A percentile compares a stretch with the other conserved stretches of the same genome.
Evolutionary conservation across 805 yeast species (phyloP).

Genomic region (Ogataea siamensis): DNA sequence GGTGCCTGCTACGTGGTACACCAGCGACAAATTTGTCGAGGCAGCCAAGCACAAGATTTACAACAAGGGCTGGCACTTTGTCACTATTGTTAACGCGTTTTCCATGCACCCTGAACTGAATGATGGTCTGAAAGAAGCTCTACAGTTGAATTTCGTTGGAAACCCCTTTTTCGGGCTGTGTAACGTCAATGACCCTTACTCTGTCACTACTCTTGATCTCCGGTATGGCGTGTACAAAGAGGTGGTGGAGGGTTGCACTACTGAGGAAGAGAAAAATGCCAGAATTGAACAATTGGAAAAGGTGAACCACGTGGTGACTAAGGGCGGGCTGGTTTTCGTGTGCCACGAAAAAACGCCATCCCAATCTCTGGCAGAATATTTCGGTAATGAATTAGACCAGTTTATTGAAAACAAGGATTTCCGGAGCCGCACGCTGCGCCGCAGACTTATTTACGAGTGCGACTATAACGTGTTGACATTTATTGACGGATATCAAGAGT

Average conservation of each 20-base stretch:
- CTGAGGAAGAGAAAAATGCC: slow-evolving; percentile 13
- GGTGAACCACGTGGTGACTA: slow-evolving; percentile 26
- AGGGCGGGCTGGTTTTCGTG: slow-evolving; percentile 29
- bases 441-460: slow-evolving; percentile 26
- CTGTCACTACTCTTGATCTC: slow-evolving; percentile 15
- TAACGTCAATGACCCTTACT: slow-evolving; percentile 25
- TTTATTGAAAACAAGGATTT: slow-evolving; percentile 23
- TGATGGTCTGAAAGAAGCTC: slow-evolving; percentile 20
- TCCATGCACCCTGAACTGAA: slow-evolving; percentile 16
- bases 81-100: slow-evolving; percentile 23
- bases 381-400: slow-evolving; percentile 21
- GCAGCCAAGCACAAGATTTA: slow-evolving; percentile 23
- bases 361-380: slow-evolving; percentile 20
- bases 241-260: slow-evolving; percentile 13
- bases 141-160: slow-evolving; percentile 27
- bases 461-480: slow-evolving; percentile 27
- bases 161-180: slow-evolving; percentile 30
- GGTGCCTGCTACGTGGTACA: slow-evolving; percentile 29
- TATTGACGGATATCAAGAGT: slow-evolving; percentile 31
- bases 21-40: slow-evolving; percentile 26
- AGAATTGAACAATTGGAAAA: slow-evolving; percentile 16
- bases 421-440: slow-evolving; percentile 20
- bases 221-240: slow-evolving; percentile 29
- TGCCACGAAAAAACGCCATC: slow-evolving; percentile 25
- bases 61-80: slow-evolving; percentile 32